Conservation (phyloP, 345 rosid genomes). For the Ceriops tagal region DNA sequence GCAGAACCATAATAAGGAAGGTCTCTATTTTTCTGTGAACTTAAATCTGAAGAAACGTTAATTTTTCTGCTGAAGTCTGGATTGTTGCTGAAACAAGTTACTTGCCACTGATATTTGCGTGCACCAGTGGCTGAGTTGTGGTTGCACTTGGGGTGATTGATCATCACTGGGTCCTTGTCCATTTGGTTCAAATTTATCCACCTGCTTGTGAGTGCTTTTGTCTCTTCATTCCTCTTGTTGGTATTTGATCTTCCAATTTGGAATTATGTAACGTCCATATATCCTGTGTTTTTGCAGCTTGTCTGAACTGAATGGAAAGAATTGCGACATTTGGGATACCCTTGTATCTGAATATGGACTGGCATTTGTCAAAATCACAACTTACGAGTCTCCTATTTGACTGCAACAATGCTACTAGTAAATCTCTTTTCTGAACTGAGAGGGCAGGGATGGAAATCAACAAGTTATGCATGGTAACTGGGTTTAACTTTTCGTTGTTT, state of each 20-base stretch:
- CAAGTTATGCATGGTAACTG: no score
- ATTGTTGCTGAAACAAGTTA: not conserved
- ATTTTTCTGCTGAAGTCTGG: not conserved
- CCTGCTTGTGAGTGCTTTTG: not conserved
- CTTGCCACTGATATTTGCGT: not conserved
- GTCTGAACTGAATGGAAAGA: not conserved
- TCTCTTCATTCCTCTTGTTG: not conserved
- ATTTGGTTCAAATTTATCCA: not conserved
- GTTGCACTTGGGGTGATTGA: not conserved
- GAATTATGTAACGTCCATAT: not conserved
- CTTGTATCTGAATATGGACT: not conserved
- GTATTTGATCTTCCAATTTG: not conserved
- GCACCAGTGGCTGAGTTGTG: not conserved
- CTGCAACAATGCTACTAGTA: no score
- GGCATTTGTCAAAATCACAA: no score
- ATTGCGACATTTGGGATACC: not conserved
- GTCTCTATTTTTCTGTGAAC: not conserved
- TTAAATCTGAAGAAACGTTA: not conserved
- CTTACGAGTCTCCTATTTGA: no score
- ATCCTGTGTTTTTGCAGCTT: not conserved
- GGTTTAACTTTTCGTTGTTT: no score
- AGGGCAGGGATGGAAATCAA: no score
- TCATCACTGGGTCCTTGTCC: not conserved
- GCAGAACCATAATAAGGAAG: conserved; percentile 2
- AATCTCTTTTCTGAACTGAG: no score